Evolutionary conservation across 495 filamentous ascomycete genomes (phyloP).

Genomic region (Podospora anserina): DNA sequence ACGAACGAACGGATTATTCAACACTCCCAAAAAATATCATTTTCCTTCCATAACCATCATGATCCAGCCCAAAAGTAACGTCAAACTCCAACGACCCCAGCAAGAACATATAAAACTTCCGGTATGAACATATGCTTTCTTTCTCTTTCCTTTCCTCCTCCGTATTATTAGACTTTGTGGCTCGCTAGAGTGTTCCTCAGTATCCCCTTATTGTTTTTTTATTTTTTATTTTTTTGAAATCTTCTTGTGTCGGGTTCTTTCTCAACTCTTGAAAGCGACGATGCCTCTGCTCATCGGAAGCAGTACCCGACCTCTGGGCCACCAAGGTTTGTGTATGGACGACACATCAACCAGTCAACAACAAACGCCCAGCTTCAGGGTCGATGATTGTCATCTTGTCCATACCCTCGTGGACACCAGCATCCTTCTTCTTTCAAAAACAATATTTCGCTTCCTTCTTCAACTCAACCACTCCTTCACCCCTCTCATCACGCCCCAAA

Average conservation of each 20-base stretch:
- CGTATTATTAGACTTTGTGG: not conserved
- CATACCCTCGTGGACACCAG: no score
- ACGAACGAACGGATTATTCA: not conserved
- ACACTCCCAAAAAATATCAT: no score
- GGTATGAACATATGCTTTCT: not conserved
- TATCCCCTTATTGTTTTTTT: conserved; percentile 2
- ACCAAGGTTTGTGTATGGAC: not conserved
- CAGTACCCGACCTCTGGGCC: not conserved
- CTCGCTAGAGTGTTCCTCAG: not conserved
- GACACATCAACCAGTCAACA: not conserved
- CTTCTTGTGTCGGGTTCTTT: not conserved
- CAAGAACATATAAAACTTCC: not conserved
- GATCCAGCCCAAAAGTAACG: no score
- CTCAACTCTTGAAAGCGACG: not conserved
- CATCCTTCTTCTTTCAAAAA: not conserved
- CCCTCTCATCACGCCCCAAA: conserved; percentile 17
- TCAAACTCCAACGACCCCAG: no score
- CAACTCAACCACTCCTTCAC: not conserved
- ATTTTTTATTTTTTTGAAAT: not conserved
- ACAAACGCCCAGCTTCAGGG: not conserved
- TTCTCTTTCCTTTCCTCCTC: no score
- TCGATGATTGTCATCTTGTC: not conserved
- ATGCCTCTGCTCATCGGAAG: not conserved
- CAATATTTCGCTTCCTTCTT: not conserved
- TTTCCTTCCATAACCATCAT: no score